Percentiles rank a stretch among this genome's conserved stretches.
Evolutionary conservation across 352 stramenopile genomes (phyloP).

Genomic region (Phytophthora cryptogea): DNA sequence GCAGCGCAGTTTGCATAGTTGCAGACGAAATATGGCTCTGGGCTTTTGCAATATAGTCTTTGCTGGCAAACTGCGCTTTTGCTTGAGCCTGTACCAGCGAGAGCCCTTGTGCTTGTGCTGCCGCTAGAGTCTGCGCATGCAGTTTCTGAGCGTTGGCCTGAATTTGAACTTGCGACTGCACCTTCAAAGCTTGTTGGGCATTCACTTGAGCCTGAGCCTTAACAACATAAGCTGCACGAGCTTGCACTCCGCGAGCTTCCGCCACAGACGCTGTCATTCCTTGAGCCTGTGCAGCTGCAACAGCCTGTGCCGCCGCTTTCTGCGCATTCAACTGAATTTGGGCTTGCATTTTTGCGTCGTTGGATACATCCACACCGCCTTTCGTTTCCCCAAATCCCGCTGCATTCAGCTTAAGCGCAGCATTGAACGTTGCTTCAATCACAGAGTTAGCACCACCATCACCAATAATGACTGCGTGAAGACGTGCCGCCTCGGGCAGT

Average conservation of each 20-base stretch:
- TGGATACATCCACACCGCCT: slow-evolving; percentile 37
- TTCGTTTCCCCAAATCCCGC: slow-evolving; percentile 44
- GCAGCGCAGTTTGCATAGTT: slow-evolving; percentile 54
- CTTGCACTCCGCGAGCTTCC: slow-evolving; percentile 80
- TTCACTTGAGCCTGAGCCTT: slow-evolving; percentile 89
- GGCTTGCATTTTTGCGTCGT: slow-evolving; percentile 81
- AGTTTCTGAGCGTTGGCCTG: slow-evolving; percentile 90
- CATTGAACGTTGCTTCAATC: slow-evolving; percentile 93
- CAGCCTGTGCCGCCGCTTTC: slow-evolving; percentile 80
- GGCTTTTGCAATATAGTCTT: slow-evolving; percentile 90
- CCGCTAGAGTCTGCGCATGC: slow-evolving; percentile 82
- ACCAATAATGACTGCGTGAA: slow-evolving; percentile 89
- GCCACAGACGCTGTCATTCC: slow-evolving; percentile 68
- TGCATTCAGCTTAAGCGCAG: slow-evolving; percentile 60
- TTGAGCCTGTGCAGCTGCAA: slow-evolving; percentile 79
- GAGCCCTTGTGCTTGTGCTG: slow-evolving; percentile 83
- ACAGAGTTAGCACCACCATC: slow-evolving; percentile 90
- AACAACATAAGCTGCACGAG: slow-evolving; percentile 82
- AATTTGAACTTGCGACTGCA: slow-evolving; percentile 89
- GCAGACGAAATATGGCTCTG: slow-evolving; percentile 81
- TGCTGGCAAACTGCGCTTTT: slow-evolving; percentile 87
- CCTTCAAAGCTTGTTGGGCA: slow-evolving; percentile 78
- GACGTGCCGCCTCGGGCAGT: slow-evolving; percentile 81
- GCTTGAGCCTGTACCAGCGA: slow-evolving; percentile 87
- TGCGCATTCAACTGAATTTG: slow-evolving; percentile 88